phyloP scores from a whole-genome alignment of 2,329 filamentous ascomycete species.

The Zymoseptoria brevis region DNA sequence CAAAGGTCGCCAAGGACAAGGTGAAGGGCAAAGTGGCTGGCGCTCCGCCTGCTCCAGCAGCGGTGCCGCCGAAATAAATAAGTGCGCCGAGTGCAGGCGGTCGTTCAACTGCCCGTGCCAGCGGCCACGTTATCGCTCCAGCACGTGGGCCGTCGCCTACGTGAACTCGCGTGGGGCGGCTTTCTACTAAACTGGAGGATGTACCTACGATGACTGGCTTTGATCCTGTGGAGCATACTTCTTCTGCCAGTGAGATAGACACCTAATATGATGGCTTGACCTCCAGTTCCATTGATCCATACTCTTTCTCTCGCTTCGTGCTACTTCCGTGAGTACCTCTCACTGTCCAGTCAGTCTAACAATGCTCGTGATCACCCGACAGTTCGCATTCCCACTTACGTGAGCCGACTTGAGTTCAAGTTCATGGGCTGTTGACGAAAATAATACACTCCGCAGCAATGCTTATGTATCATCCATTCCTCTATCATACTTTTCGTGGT shows the following conservation, averaged over 20 bases:
- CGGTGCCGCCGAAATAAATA: not conserved
- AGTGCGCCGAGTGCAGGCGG: not conserved
- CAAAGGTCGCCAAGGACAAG: not conserved
- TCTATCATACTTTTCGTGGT: not conserved
- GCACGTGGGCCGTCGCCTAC: not conserved
- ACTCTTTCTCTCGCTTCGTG: not conserved
- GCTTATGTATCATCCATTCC: not conserved
- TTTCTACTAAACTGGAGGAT: not conserved
- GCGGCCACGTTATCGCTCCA: not conserved
- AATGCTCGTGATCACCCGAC: not conserved
- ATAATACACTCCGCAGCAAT: not conserved
- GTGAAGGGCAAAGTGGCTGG: not conserved
- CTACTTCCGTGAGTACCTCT: not conserved
- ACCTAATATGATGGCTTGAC: not conserved
- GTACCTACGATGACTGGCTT: not conserved
- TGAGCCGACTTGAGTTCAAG: not conserved
- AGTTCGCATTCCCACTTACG: not conserved
- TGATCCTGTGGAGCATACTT: not conserved
- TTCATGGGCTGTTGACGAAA: not conserved
- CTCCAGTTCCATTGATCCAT: not conserved
- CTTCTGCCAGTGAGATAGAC: not conserved
- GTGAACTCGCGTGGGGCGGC: not conserved
- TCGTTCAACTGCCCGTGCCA: not conserved
- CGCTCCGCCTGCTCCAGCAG: not conserved
- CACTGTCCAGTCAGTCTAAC: not conserved